These are phyloP conservation scores for Pisolithus tinctorius DNA, from an alignment of 768 basidiomycete genomes.

Conservation along the genomic window DNA sequence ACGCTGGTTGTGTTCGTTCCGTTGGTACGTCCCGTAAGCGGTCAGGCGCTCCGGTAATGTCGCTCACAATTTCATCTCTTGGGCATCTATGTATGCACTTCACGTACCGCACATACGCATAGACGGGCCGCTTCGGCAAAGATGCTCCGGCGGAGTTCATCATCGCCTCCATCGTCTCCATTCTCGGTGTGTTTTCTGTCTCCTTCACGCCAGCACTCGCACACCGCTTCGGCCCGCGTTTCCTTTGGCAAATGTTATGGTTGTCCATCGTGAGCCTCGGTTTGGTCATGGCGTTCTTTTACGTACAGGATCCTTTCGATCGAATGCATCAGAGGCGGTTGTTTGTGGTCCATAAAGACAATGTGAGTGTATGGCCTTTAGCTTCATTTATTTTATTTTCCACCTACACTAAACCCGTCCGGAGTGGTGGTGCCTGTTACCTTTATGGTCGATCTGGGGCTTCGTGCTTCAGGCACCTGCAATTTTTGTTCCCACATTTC, in stretches of 20 bases:
- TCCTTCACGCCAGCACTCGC: constrained; percentile 65
- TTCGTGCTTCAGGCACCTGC: too few species aligned
- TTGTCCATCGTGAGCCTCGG: constrained; percentile 41
- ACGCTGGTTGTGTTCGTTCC: constrained; percentile 89
- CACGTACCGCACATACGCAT: not conserved
- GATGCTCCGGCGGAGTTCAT: constrained; percentile 86
- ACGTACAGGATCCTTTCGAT: constrained; percentile 63
- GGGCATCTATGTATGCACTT: too few species aligned
- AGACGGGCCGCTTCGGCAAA: constrained; percentile 79
- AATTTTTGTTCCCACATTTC: too few species aligned
- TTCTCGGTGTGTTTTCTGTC: constrained; percentile 47
- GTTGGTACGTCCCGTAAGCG: constrained; percentile 40
- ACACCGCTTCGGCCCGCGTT: constrained; percentile 54
- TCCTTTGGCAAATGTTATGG: constrained; percentile 36
- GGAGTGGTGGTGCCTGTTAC: not conserved
- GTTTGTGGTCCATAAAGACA: constrained; percentile 79
- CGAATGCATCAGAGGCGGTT: constrained; percentile 80
- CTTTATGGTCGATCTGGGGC: not conserved
- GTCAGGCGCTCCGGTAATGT: not conserved
- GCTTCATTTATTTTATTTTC: not conserved
- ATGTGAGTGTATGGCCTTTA: constrained; percentile 44
- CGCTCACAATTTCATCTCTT: not conserved
- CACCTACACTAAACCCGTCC: not conserved
- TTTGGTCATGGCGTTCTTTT: constrained; percentile 54
- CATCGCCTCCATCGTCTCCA: constrained; percentile 69